Conservation (phyloP, 2,329 filamentous ascomycete genomes). For the Ophiostoma quercus region DNA sequence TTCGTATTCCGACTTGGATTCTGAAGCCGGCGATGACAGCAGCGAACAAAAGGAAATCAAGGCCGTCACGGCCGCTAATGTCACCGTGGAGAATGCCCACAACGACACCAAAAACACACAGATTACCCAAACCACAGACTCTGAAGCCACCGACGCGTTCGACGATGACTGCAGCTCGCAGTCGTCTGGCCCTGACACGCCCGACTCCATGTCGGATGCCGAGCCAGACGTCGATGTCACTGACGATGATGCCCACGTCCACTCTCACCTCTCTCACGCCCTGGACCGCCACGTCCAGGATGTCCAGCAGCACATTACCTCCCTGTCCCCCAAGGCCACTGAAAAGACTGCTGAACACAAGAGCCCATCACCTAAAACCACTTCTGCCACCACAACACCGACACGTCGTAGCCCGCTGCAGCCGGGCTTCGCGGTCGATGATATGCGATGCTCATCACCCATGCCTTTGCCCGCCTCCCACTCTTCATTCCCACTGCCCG, state of each 20-base stretch:
- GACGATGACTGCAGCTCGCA: conserved; percentile 43
- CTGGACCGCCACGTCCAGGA: conserved; percentile 12
- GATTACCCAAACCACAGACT: neutral
- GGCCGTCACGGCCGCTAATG: conserved; percentile 2
- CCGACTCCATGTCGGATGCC: conserved; percentile 42
- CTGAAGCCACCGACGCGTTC: conserved; percentile 15
- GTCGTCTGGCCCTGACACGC: conserved; percentile 42
- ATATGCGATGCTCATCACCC: conserved; percentile 11
- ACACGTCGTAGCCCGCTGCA: conserved; percentile 20
- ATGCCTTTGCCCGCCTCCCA: neutral
- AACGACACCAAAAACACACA: neutral
- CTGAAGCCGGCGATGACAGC: conserved; percentile 29
- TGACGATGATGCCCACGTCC: neutral
- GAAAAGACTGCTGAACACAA: neutral
- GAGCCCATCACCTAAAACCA: neutral
- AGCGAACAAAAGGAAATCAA: conserved; percentile 29
- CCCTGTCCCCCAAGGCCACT: neutral
- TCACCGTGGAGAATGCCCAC: neutral
- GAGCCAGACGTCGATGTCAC: conserved; percentile 19
- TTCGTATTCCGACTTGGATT: conserved; percentile 49
- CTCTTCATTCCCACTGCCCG: neutral
- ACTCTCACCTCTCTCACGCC: neutral
- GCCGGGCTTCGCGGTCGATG: conserved; percentile 19
- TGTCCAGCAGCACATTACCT: neutral
- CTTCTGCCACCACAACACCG: neutral